Base-by-base conservation (phyloP, 495 filamentous ascomycete genomes). In the Penicillium goetzii region DNA sequence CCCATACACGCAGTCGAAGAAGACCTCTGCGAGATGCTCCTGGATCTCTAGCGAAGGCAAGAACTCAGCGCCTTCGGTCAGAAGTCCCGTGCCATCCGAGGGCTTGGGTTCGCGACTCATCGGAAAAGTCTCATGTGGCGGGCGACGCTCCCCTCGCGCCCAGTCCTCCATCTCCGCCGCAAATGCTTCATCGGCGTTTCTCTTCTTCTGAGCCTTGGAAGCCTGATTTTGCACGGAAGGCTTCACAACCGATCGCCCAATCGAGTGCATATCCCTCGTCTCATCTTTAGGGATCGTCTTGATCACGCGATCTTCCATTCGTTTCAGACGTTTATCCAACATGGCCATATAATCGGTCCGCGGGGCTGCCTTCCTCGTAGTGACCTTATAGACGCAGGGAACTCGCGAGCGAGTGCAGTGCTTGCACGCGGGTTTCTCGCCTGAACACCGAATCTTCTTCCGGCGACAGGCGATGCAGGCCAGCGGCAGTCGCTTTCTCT, bases 291-390 rank as follows among this genome's bases (percentile, higher is more conserved):
- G 95, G 19, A 99, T 89, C 58, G 93, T 89, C 74, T 97, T 97
- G 79, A 97, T 96, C 47, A 99, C 93, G 45, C 94, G 88, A 68
- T 99, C 95, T 76, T 99, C 95, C 95, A 99, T 99, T 56, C 93
- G 80, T 79, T 92, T 94, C 60, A 95, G 74, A 59, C 94, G 82
- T 75, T 96, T 96, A 75, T 99, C 95, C 65, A 98, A 76, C 94
- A 97, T 99, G 17, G 94, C 94, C 95, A 98, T 99, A 75, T 98
- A 99, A 74, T 98, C 95, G 17, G 94, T 97, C 60, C 95, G 84
- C 40, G 95, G 94, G n/a, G 93, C 92, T 3, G 93, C 93, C 74
- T 97, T 98, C 63, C 95, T 83, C 11, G 93, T 92, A 0, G 94
- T 97, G 50, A 96, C 91, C 71, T 98, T 98, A 83, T 99, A 99